Conservation (phyloP, 108 stramenopile species). For the Nitzschia putrida region DNA sequence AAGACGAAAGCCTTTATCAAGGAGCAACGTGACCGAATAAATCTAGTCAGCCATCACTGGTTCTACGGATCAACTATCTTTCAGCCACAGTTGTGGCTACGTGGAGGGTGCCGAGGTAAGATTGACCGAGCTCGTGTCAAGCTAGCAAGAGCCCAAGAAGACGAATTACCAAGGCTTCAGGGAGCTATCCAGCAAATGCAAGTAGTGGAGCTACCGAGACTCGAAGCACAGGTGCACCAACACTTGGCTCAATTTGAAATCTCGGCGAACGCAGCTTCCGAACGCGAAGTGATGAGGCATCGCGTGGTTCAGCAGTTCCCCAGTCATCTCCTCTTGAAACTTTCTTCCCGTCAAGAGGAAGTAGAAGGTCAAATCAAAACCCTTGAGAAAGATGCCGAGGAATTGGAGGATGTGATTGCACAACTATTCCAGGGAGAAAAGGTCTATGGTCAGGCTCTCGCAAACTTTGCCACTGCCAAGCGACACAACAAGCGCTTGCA, state of each 20-base stretch:
- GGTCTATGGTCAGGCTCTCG: not conserved
- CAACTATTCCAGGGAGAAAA: not conserved
- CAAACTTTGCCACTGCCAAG: not conserved
- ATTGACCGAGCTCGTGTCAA: conserved; percentile 20
- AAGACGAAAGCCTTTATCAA: conserved; percentile 18
- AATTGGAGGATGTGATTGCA: conserved; percentile 7
- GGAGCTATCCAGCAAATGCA: conserved; percentile 1
- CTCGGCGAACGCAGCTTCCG: conserved; percentile 17
- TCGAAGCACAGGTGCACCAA: not conserved
- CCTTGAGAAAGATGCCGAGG: not conserved
- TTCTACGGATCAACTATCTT: conserved; percentile 25
- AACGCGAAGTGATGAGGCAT: conserved; percentile 13
- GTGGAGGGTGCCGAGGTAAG: conserved; percentile 29
- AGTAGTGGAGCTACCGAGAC: not conserved
- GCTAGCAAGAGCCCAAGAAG: conserved; percentile 5
- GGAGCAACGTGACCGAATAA: conserved; percentile 26
- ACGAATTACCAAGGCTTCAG: conserved; percentile 9
- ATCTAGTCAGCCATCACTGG: conserved; percentile 19
- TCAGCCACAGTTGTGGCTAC: conserved; percentile 29
- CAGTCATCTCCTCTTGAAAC: not conserved
- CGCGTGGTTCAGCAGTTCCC: conserved; percentile 4
- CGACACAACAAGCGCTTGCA: not conserved
- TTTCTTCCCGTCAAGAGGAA: not conserved
- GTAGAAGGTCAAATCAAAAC: not conserved
- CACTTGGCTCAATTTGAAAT: conserved; percentile 6